These are phyloP conservation scores for Phytophthora fragariae DNA, from an alignment of 352 stramenopile species.

Conservation along the genomic window DNA sequence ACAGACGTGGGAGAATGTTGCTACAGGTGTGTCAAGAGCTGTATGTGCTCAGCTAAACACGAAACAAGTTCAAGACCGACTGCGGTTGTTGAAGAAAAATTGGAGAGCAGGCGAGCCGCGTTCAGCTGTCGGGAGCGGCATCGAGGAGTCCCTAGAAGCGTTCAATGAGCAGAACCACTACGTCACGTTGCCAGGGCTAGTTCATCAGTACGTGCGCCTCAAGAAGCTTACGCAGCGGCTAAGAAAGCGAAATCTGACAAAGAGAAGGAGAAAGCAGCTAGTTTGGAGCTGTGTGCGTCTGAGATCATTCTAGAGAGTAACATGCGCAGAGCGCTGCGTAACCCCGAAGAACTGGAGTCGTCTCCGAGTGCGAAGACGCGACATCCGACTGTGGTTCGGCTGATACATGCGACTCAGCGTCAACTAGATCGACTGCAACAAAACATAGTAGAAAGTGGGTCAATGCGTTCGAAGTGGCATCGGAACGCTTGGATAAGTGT, in stretches of 20 bases:
- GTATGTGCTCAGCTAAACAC: background rate
- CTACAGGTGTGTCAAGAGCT: background rate
- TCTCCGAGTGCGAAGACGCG: background rate
- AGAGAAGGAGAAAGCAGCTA: background rate
- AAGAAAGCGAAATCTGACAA: background rate
- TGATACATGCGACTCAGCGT: background rate
- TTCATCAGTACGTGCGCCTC: background rate
- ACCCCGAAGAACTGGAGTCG: background rate
- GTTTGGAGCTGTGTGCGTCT: background rate
- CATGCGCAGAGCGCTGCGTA: background rate
- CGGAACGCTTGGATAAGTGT: background rate
- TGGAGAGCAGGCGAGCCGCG: conserved; percentile 4
- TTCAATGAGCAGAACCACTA: background rate
- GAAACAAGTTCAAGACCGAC: conserved; percentile 9
- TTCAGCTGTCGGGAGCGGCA: background rate
- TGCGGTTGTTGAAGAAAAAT: conserved; percentile 4
- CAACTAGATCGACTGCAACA: background rate
- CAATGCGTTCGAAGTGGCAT: background rate
- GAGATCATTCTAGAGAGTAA: background rate
- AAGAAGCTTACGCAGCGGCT: background rate
- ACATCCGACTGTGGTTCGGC: background rate
- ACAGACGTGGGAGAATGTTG: background rate
- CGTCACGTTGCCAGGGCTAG: background rate
- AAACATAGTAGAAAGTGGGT: background rate
- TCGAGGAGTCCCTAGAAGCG: background rate